Evolutionary conservation across 176 grass and related monocot genomes (phyloP), one percentile per base, ranked within the genome.

Genomic region (Zea luxurians): DNA sequence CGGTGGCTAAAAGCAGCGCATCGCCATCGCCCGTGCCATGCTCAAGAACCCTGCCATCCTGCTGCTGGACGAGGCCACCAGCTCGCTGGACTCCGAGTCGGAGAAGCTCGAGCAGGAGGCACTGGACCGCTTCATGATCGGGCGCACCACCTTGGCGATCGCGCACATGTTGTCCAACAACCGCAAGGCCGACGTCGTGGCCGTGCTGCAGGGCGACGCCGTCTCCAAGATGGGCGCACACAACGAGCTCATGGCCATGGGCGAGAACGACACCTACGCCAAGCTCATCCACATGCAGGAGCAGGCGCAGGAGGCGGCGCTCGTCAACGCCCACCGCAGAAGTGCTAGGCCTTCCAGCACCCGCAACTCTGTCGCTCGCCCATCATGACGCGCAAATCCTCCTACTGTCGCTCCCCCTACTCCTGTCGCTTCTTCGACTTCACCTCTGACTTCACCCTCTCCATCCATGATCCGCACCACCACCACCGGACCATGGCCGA

Each of bases 41-140:
- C 84, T 98, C 76, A 92, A 87, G 89, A 98, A 98, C 71, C 96
- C 96, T 0, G 96, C 78, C 15, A 98, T 98, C 64, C 96, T 98
- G 12, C 85, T 98, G 11, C 85, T 98, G 40, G 96, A 98, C 62
- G 96, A 98, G 83, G 96, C 96, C 9, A 98, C 96, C 1, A 98
- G 96, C 71, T 92, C 96, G 0, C 92, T 98, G 0, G 96, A 98
- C 74, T 95, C 96, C 1, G 96, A 98, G 78, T 98, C 96, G 0
- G 96, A 98, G 85, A 98, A 98, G 66, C 88, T 95, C 2, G 96
- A 95, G 55, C 96, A 98, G 74, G 96, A 98, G 74, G 96, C 96
- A 5, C 96, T 98, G 2, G 96, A 98, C 81, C 89, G 96, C 8
- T 98, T 95, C 86, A 98, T 98, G 96, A 95, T 98, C 69, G 92